Conservation (phyloP, 345 rosid genomes). For the Theobroma cacao region DNA sequence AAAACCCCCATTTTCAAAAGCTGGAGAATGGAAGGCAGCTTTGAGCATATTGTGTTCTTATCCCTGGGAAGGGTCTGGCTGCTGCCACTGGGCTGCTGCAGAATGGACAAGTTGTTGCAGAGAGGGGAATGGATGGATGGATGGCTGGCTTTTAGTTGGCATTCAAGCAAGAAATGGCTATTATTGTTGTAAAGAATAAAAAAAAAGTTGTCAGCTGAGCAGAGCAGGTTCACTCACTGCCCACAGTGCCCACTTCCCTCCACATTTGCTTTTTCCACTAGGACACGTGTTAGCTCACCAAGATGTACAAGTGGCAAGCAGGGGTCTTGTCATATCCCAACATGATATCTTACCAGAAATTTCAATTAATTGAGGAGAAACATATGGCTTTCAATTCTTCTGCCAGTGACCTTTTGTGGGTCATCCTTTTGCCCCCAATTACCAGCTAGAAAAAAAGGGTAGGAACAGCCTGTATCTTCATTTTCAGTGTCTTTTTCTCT, state of each 20-base stretch:
- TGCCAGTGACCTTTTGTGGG: neutral
- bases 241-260: neutral
- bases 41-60: neutral
- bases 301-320: constrained; percentile 21
- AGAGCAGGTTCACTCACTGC: neutral
- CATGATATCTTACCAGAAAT: neutral
- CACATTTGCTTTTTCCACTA: neutral
- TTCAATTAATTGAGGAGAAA: neutral
- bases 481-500: no score
- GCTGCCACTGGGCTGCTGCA: neutral
- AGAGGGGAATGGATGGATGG: neutral
- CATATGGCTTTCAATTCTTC: neutral
- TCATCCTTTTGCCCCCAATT: neutral
- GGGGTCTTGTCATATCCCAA: constrained; percentile 30
- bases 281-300: constrained; percentile 4
- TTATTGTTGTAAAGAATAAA: neutral
- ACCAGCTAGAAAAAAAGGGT: neutral
- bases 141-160: neutral
- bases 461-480: no score
- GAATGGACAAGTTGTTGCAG: neutral
- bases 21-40: neutral
- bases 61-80: neutral
- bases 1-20: no score
- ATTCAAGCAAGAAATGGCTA: neutral
- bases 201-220: neutral